phyloP scores from a whole-genome alignment of 345 rosid genomes.

The Acer campestre region DNA sequence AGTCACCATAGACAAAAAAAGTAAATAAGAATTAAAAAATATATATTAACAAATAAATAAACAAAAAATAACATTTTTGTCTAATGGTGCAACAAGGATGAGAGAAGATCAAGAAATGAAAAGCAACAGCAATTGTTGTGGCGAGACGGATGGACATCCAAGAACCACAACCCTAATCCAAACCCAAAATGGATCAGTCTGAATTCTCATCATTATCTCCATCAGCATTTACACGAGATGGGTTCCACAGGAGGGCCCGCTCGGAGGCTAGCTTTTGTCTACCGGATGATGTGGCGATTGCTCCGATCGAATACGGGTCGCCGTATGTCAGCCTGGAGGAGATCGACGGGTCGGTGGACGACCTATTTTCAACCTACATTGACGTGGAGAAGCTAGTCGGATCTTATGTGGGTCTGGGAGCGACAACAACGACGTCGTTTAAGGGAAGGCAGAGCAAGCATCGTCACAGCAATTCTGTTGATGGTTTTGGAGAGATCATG shows the following conservation, averaged over 20 bases:
- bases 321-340: slow-evolving; percentile 44
- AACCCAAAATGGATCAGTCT: not conserved
- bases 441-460: slow-evolving; percentile 35
- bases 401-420: not conserved
- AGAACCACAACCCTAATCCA: not conserved
- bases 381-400: slow-evolving; percentile 47
- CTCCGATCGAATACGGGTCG: slow-evolving; percentile 37
- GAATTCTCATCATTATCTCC: not conserved
- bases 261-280: slow-evolving; percentile 45
- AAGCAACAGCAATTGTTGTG: not conserved
- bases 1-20: too few relatives aligned
- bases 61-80: not conserved
- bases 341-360: slow-evolving; percentile 60
- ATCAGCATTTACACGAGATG: not conserved
- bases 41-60: not conserved
- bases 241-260: slow-evolving; percentile 56
- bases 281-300: slow-evolving; percentile 45
- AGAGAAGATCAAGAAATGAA: not conserved
- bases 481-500: slow-evolving; percentile 54
- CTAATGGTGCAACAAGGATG: not conserved
- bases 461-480: slow-evolving; percentile 66
- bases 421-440: slow-evolving; percentile 23
- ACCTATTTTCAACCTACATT: slow-evolving; percentile 64
- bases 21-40: too few relatives aligned
- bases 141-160: not conserved